Conservation (phyloP, 345 rosid species). For the Boechera divaricarpa region DNA sequence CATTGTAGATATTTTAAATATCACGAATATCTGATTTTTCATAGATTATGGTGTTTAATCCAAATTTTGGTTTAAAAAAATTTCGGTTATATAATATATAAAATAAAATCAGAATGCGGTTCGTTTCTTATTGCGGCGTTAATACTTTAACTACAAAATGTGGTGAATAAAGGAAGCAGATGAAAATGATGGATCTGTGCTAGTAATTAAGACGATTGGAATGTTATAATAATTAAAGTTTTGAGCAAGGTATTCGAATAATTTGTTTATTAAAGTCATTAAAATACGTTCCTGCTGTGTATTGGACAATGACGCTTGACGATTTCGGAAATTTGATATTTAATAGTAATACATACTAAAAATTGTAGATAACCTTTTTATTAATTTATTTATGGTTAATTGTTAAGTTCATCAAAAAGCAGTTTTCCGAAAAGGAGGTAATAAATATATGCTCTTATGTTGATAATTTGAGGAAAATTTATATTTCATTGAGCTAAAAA, state of each 20-base stretch:
- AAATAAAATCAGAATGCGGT: no score
- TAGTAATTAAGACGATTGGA: slow-evolving; percentile 6
- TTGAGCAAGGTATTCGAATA: slow-evolving; percentile 45
- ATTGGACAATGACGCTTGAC: slow-evolving; percentile 17
- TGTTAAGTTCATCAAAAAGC: neutral
- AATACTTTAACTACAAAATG: no score
- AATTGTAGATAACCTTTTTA: neutral
- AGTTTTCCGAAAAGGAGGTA: neutral
- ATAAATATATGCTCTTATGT: neutral
- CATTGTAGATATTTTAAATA: no score
- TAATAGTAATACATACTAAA: neutral
- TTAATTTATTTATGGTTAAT: neutral
- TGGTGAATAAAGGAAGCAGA: neutral
- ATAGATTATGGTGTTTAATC: no score
- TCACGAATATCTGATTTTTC: no score
- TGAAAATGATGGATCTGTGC: slow-evolving; percentile 14
- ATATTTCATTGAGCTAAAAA: neutral
- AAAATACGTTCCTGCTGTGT: slow-evolving; percentile 4
- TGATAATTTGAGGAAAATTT: no score
- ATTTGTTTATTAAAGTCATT: slow-evolving; percentile 15
- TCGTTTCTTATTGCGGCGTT: no score
- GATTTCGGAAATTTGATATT: neutral
- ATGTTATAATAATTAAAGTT: slow-evolving; percentile 24
- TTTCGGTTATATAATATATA: no score
- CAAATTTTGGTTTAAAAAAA: no score